A percentile compares a stretch with the other conserved stretches of the same genome.
phyloP scores from a whole-genome alignment of 2,329 filamentous ascomycete species.

The Colletotrichum sp. region DNA sequence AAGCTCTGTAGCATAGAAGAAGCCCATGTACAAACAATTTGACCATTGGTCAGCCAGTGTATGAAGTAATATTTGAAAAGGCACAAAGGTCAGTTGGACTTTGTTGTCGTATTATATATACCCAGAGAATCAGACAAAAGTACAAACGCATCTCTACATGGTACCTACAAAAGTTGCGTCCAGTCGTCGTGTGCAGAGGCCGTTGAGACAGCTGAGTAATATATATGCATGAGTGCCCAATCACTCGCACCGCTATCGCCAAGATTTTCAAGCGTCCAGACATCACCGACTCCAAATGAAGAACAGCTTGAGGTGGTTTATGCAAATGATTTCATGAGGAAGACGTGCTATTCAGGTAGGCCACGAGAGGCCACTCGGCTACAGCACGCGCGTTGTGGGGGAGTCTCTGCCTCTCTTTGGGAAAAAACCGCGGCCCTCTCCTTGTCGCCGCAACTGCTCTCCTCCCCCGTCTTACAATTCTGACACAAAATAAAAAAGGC shows the following conservation, averaged over 20 bases:
- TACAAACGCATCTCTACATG: background rate
- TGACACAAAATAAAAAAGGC: background rate
- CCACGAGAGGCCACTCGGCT: background rate
- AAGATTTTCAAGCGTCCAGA: background rate
- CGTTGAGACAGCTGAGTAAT: background rate
- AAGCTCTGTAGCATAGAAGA: background rate
- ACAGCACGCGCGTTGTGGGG: background rate
- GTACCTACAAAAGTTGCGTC: background rate
- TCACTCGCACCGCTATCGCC: background rate
- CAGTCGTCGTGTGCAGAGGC: background rate
- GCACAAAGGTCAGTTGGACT: background rate
- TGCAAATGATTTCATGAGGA: slow-evolving; percentile 16
- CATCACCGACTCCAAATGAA: background rate
- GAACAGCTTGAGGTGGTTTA: background rate
- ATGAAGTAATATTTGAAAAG: background rate
- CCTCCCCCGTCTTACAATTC: background rate
- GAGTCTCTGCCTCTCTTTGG: background rate
- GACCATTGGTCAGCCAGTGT: background rate
- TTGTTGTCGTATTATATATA: background rate
- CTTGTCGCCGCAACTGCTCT: background rate
- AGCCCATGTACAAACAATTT: background rate
- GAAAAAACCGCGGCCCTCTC: background rate
- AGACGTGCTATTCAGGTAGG: background rate
- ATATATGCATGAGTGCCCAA: background rate
- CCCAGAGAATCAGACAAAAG: background rate